These are phyloP conservation scores for Cyamopsis tetragonoloba DNA, from an alignment of 306 rosid genomes.

Conservation along the genomic window DNA sequence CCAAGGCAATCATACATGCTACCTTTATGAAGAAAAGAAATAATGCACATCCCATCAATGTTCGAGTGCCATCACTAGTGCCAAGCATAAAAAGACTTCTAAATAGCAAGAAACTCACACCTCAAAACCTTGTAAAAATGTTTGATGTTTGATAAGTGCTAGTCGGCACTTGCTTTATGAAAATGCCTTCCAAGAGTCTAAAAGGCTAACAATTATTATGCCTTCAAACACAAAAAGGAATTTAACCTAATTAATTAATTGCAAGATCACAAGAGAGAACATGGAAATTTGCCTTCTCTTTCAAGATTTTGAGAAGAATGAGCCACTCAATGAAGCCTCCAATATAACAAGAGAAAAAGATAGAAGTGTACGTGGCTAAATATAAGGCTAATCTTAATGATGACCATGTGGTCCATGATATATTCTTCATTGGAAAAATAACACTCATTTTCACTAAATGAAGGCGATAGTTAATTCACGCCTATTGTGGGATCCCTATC, in stretches of 20 bases:
- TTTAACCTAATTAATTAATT: not conserved
- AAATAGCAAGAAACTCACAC: not conserved
- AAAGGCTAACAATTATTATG: not conserved
- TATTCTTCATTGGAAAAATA: not conserved
- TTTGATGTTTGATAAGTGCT: not conserved
- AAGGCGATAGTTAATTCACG: conserved; percentile 34
- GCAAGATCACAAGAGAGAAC: not conserved
- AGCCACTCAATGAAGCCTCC: not conserved
- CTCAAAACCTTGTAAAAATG: not conserved
- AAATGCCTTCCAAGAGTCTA: not conserved
- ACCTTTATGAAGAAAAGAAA: conserved; percentile 25
- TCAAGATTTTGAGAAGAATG: not conserved
- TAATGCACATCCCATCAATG: conserved; percentile 14
- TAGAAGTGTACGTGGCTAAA: conserved; percentile 9
- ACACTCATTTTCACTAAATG: not conserved
- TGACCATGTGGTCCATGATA: conserved; percentile 23
- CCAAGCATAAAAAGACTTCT: conserved; percentile 24
- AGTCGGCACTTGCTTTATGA: not conserved
- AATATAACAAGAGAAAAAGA: not conserved
- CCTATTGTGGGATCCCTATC: conserved; percentile 43
- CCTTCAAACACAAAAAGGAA: not conserved
- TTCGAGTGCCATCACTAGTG: conserved; percentile 18
- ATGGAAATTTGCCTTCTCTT: not conserved
- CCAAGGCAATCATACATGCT: not conserved
- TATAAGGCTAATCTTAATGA: not conserved